Base-by-base conservation (phyloP, 805 yeast species). In the Candida coquimbonensis region DNA sequence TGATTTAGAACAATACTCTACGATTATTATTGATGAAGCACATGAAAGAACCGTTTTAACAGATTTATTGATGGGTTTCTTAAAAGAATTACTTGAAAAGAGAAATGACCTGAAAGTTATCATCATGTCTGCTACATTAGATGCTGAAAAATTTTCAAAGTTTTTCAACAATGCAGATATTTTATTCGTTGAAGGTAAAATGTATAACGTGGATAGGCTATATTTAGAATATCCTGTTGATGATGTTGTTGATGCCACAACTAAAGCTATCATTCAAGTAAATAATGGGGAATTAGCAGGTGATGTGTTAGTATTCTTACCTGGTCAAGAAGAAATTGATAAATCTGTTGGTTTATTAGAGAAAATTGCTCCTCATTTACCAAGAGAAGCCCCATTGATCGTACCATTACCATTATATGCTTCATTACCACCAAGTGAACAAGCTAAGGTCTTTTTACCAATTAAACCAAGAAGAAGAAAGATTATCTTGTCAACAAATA, bases 251-350 rank as follows among this genome's bases (percentile, higher is more conserved):
- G 97, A 89, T 57, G 75, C 87, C 2, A 72, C 83, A 57, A 78
- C 87, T 12, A 77, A 83, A 52, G 69, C 90, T 2, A 80, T 87
- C 12, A 75, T 86, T 3, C 96, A 89, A 60, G 70, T 90, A 13
- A 90, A 93, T 59, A 71, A 74, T 53, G 70, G 84, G 8, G 96
- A 93, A 60, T 42, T 59, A 32, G 75, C 76, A 31, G 99, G 99
- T 39, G 99, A 93, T 62, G 77, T 93, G n/a, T 66, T 93, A 27
- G 91, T 91, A 45, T 93, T 93, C 60, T 67, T 93, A 45, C 90
- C 98, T 0, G 99, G 99, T 50, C 99, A 93, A 63, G 99, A 93
- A 60, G 99, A 93, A 59, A 93, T 93, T 62, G 99, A 93, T 61
- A 83, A 83, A 54, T 83, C 86, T 13, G 88, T 80, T 1, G 74